Evolutionary conservation across 179 eudicot species (phyloP).

Genomic region (Camellia oleifera): DNA sequence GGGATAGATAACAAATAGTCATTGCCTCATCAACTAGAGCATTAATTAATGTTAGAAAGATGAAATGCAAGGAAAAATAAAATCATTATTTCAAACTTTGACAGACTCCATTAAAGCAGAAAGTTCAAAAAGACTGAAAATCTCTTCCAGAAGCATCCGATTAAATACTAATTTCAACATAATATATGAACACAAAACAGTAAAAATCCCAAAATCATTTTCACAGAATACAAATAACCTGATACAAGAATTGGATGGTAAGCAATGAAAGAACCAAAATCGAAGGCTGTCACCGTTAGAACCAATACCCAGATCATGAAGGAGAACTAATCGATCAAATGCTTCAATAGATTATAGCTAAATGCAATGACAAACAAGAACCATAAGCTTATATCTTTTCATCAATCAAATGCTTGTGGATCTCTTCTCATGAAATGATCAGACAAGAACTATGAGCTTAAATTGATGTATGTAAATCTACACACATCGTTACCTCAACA

Average conservation of each 20-base stretch:
- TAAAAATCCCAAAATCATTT: not conserved
- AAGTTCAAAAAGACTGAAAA: not conserved
- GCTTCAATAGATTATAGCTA: not conserved
- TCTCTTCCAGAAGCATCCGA: not conserved
- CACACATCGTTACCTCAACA: conserved; percentile 40
- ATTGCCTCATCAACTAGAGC: not conserved
- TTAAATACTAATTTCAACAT: not conserved
- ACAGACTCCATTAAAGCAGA: not conserved
- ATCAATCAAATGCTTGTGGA: too few species aligned
- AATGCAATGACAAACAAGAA: not conserved
- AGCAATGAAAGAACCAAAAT: not conserved
- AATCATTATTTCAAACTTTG: not conserved
- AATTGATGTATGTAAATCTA: not conserved
- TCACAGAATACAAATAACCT: not conserved
- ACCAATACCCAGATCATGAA: not conserved
- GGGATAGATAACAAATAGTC: not conserved
- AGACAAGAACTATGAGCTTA: not conserved
- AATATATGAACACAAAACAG: not conserved
- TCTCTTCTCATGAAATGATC: too few species aligned
- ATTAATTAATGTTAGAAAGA: not conserved
- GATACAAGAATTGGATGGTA: not conserved
- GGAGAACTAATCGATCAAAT: not conserved
- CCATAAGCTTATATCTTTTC: not conserved
- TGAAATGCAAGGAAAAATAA: not conserved
- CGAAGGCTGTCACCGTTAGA: too few species aligned